These are phyloP conservation scores for Orbilia ellipsospora DNA, from an alignment of 2,329 filamentous ascomycete genomes.

Conservation along the genomic window DNA sequence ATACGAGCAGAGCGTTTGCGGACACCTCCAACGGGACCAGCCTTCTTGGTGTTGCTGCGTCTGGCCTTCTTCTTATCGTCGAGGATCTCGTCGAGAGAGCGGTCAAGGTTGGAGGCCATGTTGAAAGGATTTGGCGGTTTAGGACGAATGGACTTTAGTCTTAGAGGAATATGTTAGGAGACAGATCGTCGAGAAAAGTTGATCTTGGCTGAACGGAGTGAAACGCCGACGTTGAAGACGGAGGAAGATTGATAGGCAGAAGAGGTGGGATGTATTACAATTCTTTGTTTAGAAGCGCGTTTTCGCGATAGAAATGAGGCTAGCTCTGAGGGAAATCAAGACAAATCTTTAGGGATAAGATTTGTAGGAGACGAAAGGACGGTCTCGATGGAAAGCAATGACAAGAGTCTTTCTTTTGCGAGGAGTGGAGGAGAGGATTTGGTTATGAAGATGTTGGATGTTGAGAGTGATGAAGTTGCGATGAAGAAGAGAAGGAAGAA, in stretches of 20 bases:
- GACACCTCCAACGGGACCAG: slow-evolving; percentile 76
- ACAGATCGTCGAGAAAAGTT: slow-evolving; percentile 3
- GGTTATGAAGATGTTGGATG: slow-evolving; percentile 26
- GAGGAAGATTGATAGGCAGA: neutral
- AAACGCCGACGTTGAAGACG: neutral
- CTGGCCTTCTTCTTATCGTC: slow-evolving; percentile 69
- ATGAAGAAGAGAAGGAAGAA: slow-evolving; percentile 19
- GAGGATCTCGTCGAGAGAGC: slow-evolving; percentile 97
- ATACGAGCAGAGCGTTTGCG: slow-evolving; percentile 59
- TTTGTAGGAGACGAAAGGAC: neutral
- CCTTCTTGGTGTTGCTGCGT: slow-evolving; percentile 61
- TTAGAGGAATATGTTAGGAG: slow-evolving; percentile 35
- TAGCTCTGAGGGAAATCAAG: slow-evolving; percentile 26
- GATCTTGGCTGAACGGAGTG: neutral
- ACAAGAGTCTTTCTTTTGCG: neutral
- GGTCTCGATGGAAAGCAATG: slow-evolving; percentile 7
- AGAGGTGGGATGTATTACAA: slow-evolving; percentile 40
- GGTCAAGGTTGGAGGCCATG: slow-evolving; percentile 96
- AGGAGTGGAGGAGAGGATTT: slow-evolving; percentile 6
- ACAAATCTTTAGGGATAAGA: neutral
- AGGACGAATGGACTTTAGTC: slow-evolving; percentile 10
- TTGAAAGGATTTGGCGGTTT: slow-evolving; percentile 60
- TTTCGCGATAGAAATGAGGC: slow-evolving; percentile 31
- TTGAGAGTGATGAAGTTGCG: slow-evolving; percentile 7
- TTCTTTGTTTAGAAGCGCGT: slow-evolving; percentile 32